Evolutionary conservation across 139 green algal genomes (phyloP).

Genomic region (Pleodorina starrii): DNA sequence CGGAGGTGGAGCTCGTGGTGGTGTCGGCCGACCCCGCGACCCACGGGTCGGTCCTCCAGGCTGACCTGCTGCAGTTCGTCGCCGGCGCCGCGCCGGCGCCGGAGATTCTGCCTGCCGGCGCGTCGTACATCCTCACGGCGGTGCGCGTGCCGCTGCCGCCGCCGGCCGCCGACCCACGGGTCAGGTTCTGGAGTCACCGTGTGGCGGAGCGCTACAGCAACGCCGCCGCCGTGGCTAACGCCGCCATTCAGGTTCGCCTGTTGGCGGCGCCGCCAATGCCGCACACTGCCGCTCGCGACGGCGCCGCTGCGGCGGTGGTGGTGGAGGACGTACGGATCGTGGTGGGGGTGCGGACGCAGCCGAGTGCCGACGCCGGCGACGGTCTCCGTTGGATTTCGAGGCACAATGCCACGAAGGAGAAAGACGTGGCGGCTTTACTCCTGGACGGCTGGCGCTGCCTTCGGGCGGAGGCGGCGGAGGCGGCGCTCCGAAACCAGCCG

Average conservation of each 20-base stretch:
- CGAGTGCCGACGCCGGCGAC: neutral
- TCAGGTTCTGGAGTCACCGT: slow-evolving; percentile 61
- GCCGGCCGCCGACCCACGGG: neutral
- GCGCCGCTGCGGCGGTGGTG: neutral
- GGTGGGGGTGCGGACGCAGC: slow-evolving; percentile 13
- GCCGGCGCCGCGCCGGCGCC: neutral
- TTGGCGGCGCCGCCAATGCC: neutral
- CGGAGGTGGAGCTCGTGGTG: slow-evolving; percentile 40
- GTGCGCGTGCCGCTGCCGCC: slow-evolving; percentile 14
- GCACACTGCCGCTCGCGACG: too few species aligned
- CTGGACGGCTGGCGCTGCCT: slow-evolving; percentile 34
- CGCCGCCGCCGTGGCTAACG: slow-evolving; percentile 68
- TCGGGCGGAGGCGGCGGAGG: neutral
- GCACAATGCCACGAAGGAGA: neutral
- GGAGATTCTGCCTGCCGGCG: neutral
- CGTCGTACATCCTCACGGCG: neutral
- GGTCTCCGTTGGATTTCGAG: neutral
- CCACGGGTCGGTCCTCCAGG: neutral
- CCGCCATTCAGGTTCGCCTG: slow-evolving; percentile 38
- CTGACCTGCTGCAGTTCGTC: slow-evolving; percentile 8
- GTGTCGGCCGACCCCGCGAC: neutral
- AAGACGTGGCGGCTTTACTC: neutral
- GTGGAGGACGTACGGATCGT: slow-evolving; percentile 6
- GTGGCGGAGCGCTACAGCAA: slow-evolving; percentile 68
- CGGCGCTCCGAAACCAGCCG: slow-evolving; percentile 15